Conservation (phyloP, 2,329 filamentous ascomycete genomes). For the Fusarium sp. region DNA sequence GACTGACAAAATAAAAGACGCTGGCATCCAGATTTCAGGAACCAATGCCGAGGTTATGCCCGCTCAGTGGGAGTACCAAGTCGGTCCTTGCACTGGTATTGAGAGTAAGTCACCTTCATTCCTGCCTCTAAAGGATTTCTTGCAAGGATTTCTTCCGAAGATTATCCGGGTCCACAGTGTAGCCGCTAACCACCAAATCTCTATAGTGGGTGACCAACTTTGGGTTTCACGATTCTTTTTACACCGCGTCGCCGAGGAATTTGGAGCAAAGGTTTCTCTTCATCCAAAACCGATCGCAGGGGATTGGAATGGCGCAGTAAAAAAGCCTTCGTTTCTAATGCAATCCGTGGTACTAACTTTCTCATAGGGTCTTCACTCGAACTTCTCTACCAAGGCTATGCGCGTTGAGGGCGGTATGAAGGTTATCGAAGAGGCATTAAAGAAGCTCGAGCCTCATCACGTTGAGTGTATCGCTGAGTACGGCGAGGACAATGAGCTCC, state of each 20-base stretch:
- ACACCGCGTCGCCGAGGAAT: conserved; percentile 92
- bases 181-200: too few relatives aligned
- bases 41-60: conserved; percentile 99
- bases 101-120: too few relatives aligned
- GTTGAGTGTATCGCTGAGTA: conserved; percentile 91
- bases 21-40: conserved; percentile 92
- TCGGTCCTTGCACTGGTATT: conserved; percentile 90
- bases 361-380: conserved; percentile 83
- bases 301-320: conserved; percentile 92
- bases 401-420: conserved; percentile 95
- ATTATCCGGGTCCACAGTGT: too few relatives aligned
- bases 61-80: conserved; percentile 98
- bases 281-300: conserved; percentile 95
- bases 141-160: too few relatives aligned
- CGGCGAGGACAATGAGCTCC: conserved; percentile 94
- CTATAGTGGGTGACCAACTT: conserved; percentile 89
- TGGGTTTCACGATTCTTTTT: conserved; percentile 89
- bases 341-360: conserved; percentile 1
- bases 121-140: too few relatives aligned
- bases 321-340: too few relatives aligned
- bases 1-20: conserved; percentile 57
- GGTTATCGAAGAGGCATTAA: conserved; percentile 87
- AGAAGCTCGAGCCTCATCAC: conserved; percentile 85
- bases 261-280: conserved; percentile 94
- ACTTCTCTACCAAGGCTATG: conserved; percentile 93